Evolutionary conservation across 108 stramenopile genomes (phyloP).

Genomic region (Fragilaria crotonensis): DNA sequence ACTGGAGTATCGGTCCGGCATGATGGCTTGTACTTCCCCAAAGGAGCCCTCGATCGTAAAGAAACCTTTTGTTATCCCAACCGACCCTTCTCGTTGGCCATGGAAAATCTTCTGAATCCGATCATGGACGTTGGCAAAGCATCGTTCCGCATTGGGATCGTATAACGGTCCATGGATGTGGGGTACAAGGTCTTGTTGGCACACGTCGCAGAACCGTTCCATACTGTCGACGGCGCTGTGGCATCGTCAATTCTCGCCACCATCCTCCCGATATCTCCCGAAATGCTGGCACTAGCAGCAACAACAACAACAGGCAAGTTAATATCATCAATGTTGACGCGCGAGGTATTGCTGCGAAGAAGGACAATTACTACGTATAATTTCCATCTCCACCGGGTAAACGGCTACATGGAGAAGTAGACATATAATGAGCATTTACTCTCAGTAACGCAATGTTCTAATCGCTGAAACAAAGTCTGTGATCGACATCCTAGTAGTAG

Average conservation of each 20-base stretch:
- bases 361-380: too few relatives aligned
- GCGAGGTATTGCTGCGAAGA: too few relatives aligned
- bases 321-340: too few relatives aligned
- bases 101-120: conserved; percentile 89
- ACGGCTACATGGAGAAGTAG: too few relatives aligned
- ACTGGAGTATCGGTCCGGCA: conserved; percentile 76
- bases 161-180: conserved; percentile 77
- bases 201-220: conserved; percentile 52
- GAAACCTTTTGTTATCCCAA: conserved; percentile 49
- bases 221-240: too few relatives aligned
- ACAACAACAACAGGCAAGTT: too few relatives aligned
- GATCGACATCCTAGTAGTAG: too few relatives aligned
- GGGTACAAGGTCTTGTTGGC: conserved; percentile 61
- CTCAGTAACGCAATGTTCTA: too few relatives aligned
- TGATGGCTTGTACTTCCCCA: conserved; percentile 87
- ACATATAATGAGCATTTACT: too few relatives aligned
- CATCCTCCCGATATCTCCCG: conserved; percentile 62
- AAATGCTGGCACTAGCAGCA: conserved; percentile 44
- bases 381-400: too few relatives aligned
- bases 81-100: conserved; percentile 54
- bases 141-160: conserved; percentile 64
- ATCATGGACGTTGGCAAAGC: conserved; percentile 70
- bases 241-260: conserved; percentile 63
- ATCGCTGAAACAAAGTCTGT: too few relatives aligned
- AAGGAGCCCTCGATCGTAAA: conserved; percentile 47